Base-by-base conservation (phyloP, 139 green algal genomes). In the Coelastrella sp. region DNA sequence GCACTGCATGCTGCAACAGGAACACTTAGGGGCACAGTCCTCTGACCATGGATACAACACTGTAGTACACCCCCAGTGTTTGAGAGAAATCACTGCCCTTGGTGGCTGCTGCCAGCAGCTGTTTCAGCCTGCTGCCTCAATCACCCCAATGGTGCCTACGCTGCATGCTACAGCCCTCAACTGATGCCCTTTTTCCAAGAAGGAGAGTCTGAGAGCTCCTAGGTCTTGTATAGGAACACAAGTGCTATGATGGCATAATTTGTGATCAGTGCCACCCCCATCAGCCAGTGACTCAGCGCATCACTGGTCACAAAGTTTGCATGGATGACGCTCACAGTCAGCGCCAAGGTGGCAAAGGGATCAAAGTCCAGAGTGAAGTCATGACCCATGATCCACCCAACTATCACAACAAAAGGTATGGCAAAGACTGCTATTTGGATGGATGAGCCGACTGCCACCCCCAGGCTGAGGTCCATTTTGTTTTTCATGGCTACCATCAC, bases 341-440 rank as follows among this genome's bases (percentile, higher is more conserved):
- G 90, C 6, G 91, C 90, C n/a, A 95, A 22, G 0, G 78, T 84
- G 8, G 82, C 63, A 86, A 97, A 95, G 25, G 90, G 87, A 79
- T 98, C 95, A 90, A 98, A 95, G 85, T 96, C 88, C 60, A 98
- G 92, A 4, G 91, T 95, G 92, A 98, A 97, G 70, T 88, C 57
- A 60, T 95, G 93, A 56, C 94, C 94, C 11, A 93, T 95, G 19
- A 83, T 89, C 97, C 97, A 99, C 49, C 94, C 97, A 6, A 94
- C 92, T 7, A 98, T 70, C 11, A 98, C 96, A 8, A 94, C 91
- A 25, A 98, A 94, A 11, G 78, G 97, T 17, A 98, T 93, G 12
- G 96, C 96, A 91, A 99, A 98, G 12, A 97, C 91, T 5, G 97
- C 95, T 72, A 99, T 98, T 94, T 97, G 96, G 65, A 98, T 97